Evolutionary conservation across 495 filamentous ascomycete genomes (phyloP), one percentile per base, ranked within the genome.

Genomic region (Emericellopsis terricola): DNA sequence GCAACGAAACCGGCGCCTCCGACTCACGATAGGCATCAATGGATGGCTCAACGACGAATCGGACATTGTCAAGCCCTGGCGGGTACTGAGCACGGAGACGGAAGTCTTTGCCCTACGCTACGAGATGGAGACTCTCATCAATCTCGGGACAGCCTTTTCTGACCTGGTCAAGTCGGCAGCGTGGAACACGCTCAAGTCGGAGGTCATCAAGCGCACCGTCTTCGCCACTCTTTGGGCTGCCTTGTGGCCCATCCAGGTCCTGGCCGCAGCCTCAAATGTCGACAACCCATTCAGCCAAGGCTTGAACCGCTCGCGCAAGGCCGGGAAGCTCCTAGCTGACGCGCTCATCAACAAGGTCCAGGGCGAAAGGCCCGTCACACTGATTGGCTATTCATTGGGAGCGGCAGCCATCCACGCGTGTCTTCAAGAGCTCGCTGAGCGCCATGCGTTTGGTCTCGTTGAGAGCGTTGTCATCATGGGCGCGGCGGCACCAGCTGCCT

Each of bases 241-340:
- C 0, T 59, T 86, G 16, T 80, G 86, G 68, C 84, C 84, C 0
- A 47, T 86, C 4, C 68, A 71, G 15, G 52, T 93, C 2, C 48
- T 91, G 10, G 79, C 78, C 34, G 43, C 47, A 13, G 70, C 77
- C 1, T 50, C 68, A 0, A 60, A 79, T 13, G 62, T 91, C 15
- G 84, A 91, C 42, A 94, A 92, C 45, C 84, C 84, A 0, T 94
- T 89, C 53, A 75, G 59, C 32, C 66, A 87, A 14, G 83, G 82
- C 3, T 78, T 72, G 31, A 62, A 71, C 28, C 60, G 84, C 16
- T 72, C 76, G 4, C 81, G 91, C 37, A 92, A 92, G 50, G 81
- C 82, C 0, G 84, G 84, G 0, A 60, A 73, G 29, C 72, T 89
- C 3, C 65, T 94, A 0, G 85, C 85, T 0, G 81, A 94, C 47